Evolutionary conservation across 1,284 basidiomycete genomes (phyloP).

Genomic region (Spongispora temasekensis): DNA sequence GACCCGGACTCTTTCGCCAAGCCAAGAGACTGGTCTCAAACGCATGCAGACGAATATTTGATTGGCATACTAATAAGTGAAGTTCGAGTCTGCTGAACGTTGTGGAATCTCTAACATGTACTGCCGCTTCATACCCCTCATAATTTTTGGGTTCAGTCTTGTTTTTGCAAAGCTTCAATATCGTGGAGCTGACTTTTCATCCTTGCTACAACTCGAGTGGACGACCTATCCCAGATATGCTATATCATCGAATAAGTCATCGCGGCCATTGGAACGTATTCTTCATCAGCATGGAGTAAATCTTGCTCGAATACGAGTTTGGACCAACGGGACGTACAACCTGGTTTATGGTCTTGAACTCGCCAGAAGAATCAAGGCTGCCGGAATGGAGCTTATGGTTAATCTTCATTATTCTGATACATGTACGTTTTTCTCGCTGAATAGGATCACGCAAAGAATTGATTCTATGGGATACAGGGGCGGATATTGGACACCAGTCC

Average conservation of each 20-base stretch:
- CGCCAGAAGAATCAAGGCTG: constrained; percentile 12
- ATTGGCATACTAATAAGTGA: no score
- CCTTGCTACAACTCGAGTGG: constrained; percentile 16
- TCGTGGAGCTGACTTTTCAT: constrained; percentile 21
- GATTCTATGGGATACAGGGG: constrained; percentile 4
- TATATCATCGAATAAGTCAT: not conserved
- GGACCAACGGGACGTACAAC: constrained; percentile 15
- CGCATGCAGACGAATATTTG: no score
- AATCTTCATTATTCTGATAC: constrained; percentile 16
- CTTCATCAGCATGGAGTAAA: constrained; percentile 13
- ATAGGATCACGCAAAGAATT: not conserved
- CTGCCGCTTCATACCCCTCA: not conserved
- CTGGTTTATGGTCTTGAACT: constrained; percentile 15
- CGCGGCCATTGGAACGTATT: constrained; percentile 14
- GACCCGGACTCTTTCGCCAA: no score
- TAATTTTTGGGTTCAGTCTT: constrained; percentile 5
- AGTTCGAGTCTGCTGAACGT: no score
- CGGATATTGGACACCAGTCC: constrained; percentile 12
- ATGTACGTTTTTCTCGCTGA: constrained; percentile 5
- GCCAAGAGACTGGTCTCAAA: no score
- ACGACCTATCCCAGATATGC: constrained; percentile 3
- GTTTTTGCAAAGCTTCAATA: constrained; percentile 13
- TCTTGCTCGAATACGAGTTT: constrained; percentile 18
- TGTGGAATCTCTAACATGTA: no score
- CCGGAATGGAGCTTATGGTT: constrained; percentile 18